Base-by-base conservation (phyloP, 2,329 filamentous ascomycete species). In the Phoma sp. region DNA sequence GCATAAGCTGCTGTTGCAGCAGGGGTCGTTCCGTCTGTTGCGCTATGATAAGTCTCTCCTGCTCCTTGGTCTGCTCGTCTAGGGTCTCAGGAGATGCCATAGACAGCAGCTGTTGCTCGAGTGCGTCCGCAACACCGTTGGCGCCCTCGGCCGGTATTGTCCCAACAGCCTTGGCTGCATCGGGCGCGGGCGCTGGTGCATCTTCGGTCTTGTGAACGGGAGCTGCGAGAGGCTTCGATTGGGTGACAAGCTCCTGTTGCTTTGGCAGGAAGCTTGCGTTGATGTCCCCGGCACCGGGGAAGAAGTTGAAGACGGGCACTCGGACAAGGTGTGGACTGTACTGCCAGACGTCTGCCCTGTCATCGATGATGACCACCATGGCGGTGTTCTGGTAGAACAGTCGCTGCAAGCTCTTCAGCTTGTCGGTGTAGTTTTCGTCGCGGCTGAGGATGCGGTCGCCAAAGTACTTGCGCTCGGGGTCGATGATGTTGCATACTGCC, bases 341-440 rank as follows among this genome's bases (percentile, higher is more conserved):
- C 63, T 88, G 86, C 95, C 95, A 99, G 7, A 99, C 93, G 73
- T 99, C 95, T 47, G 92, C 92, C 63, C 95, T 86, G 75, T 99
- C 95, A 72, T 99, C 95, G 61, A 99, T 99, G 66, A 99, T 97
- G 53, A 97, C 93, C 1, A 97, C 96, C 95, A 99, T 99, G 76
- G 96, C 93, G 5, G 93, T 98, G 76, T 96, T 96, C 55, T 96
- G 91, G 5, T 96, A 95, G 74, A 99, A 99, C 12, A 99, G 77
- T 7, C 95, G 86, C 70, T 95, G 90, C 25, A 99, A 80, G 63
- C 88, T 95, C 81, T 99, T 99, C 54, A 90, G 87, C 2, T 89
- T 91, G 74, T 98, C 87, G 73, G 90, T 97, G 48, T 93, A 93
- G 72, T 96, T 99, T 77, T 99, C 95, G 73, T 98, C 93, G 67